Base-by-base conservation (phyloP, 2,329 filamentous ascomycete genomes). In the Fusarium globosum region DNA sequence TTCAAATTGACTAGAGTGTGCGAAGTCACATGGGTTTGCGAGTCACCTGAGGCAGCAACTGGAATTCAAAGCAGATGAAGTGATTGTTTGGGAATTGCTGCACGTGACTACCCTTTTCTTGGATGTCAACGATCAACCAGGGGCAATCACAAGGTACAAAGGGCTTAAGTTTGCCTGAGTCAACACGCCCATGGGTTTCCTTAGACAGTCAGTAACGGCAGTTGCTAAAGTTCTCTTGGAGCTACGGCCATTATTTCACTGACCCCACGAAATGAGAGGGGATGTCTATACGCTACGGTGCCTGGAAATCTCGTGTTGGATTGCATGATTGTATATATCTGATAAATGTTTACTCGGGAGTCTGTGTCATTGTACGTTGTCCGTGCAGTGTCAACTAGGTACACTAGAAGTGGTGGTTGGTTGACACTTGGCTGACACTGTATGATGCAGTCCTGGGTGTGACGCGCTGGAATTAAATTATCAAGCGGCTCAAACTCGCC, bases 131-230 rank as follows among this genome's bases (percentile, higher is more conserved):
- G 7, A 48, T 2, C 26, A 7, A 0, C 16, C 18, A 16, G 14
- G 14, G 28, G 46, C 21, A 49, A 33, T 33, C 28, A 23, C 46
- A 33, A 9, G 14, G 13, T 15, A 15, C 49, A 36, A 52, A 11
- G 16, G 6, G 30, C 7, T 15, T 33, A 4, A 15, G 33, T 33
- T 51, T 51, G 30, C 2, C 11, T 7, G 12, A 23, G 21, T 10
- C 45, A 35, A 11, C 12, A 7, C 3, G 8, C 6, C 21, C 21
- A 7, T 33, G 15, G 7, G 3, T 33, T n/a, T 3, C 7, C 7
- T 10, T 4, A n/a, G 13, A 33, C 15, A n/a, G 21, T 6, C 28
- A 3, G 28, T 1, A n/a, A n/a, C 1, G 7, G 2, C 10, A 33
- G 21, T 51, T 51, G 18, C 16, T 52, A 21, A 9, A 52, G 7